phyloP scores from a whole-genome alignment of 208 protist genomes.

The Herpetomonas samuelpessoai region DNA sequence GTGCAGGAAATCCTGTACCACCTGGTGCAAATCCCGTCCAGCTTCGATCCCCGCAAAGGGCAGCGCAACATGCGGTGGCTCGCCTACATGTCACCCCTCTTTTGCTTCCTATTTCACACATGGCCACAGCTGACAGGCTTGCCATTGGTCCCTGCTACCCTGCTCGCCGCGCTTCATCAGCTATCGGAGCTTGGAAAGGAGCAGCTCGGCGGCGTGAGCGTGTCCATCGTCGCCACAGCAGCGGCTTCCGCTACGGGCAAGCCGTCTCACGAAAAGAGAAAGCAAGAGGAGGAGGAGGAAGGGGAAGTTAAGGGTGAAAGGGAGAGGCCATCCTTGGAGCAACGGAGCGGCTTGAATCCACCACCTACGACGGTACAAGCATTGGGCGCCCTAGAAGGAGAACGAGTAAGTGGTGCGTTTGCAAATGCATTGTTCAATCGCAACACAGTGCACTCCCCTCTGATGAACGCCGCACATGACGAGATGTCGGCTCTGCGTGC shows the following conservation, averaged over 20 bases:
- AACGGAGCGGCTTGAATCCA: background rate
- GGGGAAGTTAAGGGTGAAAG: background rate
- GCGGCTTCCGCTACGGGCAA: background rate
- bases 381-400: too few species aligned
- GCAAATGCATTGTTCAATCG: too few species aligned
- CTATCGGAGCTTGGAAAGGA: conserved; percentile 24
- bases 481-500: too few species aligned
- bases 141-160: conserved; percentile 27
- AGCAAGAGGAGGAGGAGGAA: background rate
- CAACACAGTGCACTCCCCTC: too few species aligned
- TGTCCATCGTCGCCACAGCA: background rate
- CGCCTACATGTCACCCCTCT: conserved; percentile 20
- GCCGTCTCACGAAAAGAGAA: background rate
- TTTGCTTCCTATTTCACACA: conserved; percentile 38
- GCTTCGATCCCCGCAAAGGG: conserved; percentile 17
- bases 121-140: conserved; percentile 31
- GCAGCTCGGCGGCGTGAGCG: conserved; percentile 13
- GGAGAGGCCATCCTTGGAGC: background rate
- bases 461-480: too few species aligned
- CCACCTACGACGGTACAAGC: too few species aligned
- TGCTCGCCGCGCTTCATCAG: conserved; percentile 27
- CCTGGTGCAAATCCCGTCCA: conserved; percentile 28
- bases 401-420: background rate
- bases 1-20: conserved; percentile 32
- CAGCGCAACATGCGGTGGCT: conserved; percentile 13